Percentiles rank a stretch among this genome's conserved stretches.
phyloP scores from a whole-genome alignment of 1,139 yeast genomes.

The Arxiozyma slooffiae region DNA sequence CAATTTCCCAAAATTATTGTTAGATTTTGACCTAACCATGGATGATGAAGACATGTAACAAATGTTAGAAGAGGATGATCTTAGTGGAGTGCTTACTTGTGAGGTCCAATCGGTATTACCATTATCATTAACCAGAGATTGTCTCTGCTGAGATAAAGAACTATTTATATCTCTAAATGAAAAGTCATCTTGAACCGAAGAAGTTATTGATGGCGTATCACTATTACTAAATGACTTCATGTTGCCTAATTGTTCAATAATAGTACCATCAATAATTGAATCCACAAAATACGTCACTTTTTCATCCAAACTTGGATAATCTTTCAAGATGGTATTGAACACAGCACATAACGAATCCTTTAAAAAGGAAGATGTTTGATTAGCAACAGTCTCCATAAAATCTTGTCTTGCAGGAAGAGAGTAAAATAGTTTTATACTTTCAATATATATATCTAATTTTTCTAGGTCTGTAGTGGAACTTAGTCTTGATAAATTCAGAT shows the following conservation, averaged over 20 bases:
- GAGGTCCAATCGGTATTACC: not conserved
- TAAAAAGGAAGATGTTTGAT: constrained; percentile 18
- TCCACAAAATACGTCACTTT: constrained; percentile 18
- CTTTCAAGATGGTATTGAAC: constrained; percentile 21
- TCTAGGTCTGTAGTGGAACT: constrained; percentile 12
- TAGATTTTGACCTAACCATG: constrained; percentile 9
- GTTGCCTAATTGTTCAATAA: constrained; percentile 15
- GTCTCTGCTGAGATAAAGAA: not conserved
- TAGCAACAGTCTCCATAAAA: constrained; percentile 15
- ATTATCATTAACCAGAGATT: not conserved
- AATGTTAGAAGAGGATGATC: constrained; percentile 1
- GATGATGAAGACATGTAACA: constrained; percentile 1
- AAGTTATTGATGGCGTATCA: constrained; percentile 6
- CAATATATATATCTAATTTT: constrained; percentile 21
- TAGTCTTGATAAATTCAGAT: constrained; percentile 13
- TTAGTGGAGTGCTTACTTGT: not conserved
- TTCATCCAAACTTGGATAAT: constrained; percentile 19
- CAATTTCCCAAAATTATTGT: constrained; percentile 1
- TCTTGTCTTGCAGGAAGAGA: constrained; percentile 17
- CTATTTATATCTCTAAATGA: constrained; percentile 3
- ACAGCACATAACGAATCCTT: constrained; percentile 19
- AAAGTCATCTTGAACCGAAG: constrained; percentile 6
- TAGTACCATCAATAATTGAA: constrained; percentile 19
- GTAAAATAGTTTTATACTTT: constrained; percentile 25
- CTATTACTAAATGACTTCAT: constrained; percentile 9